Base-by-base conservation (phyloP, 257 asterid species). In the Rehmannia glutinosa region DNA sequence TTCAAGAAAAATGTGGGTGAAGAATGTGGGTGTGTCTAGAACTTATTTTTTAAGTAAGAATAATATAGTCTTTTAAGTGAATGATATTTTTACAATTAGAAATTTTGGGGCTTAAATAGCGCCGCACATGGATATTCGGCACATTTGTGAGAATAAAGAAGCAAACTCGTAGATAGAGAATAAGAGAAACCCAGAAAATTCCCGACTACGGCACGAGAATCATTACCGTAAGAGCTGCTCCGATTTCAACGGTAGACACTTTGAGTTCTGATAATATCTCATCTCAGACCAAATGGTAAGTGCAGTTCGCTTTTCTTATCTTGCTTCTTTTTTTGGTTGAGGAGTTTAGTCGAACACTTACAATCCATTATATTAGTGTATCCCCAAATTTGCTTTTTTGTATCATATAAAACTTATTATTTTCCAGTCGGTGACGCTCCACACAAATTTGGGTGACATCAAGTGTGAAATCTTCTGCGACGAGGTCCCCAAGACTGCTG, bases 401-500 rank as follows among this genome's bases (percentile, higher is more conserved):
- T n/a, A n/a, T n/a, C n/a, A n/a, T n/a, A n/a, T n/a, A n/a, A n/a
- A n/a, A n/a, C n/a, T n/a, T n/a, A n/a, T n/a, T n/a, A n/a, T n/a
- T n/a, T 75, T 61, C 47, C 82, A 93, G 99, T 80, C 99, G 35
- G 95, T 93, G 80, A 93, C 97, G 33, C 92, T 93, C 33, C 96
- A 90, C 85, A 93, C 99, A 17, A 93, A 93, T 73, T 82, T 90
- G 74, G 99, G 99, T 11, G 99, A 93, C 52, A 86, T 93, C 78
- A 93, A 93, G 89, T 93, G 99, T 75, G 99, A 90, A 83, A 78
- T 93, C 70, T 90, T 86, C 78, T 93, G 97, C 65, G 99, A 93
- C 74, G 97, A 93, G 84, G 99, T 93, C 27, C 89, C 96, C 2
- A 88, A 82, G 82, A 64, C 97, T 24, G 92, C 96, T 42, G 99